phyloP scores from a whole-genome alignment of 139 green algal genomes.

The Volvox reticuliferus region DNA sequence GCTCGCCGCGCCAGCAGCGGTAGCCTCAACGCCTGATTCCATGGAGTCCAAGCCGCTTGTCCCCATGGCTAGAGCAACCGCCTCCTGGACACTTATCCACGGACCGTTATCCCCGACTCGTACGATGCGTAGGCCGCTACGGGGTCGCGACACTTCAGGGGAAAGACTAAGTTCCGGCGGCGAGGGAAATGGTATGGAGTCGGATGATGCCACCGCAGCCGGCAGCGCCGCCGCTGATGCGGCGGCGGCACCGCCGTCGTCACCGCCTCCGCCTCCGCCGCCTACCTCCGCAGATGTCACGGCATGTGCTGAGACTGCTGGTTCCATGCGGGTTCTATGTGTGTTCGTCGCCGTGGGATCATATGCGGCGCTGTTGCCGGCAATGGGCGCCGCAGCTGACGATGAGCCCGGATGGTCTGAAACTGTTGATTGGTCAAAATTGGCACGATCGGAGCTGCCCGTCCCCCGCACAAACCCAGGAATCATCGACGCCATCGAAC shows the following conservation, averaged over 20 bases:
- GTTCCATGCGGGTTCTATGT: no score
- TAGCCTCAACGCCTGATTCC: not conserved
- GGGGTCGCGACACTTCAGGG: not conserved
- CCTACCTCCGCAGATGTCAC: not conserved
- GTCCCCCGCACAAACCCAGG: no score
- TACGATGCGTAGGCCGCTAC: slow-evolving; percentile 8
- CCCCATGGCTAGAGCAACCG: not conserved
- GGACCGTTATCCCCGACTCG: not conserved
- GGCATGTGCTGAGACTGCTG: no score
- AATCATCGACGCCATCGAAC: not conserved
- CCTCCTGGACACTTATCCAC: not conserved
- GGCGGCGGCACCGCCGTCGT: not conserved
- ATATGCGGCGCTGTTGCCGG: no score
- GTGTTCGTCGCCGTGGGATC: no score
- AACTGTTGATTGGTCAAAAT: no score
- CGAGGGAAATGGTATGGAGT: not conserved
- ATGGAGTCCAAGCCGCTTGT: not conserved
- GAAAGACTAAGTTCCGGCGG: not conserved
- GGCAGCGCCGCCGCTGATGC: not conserved
- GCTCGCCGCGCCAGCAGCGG: not conserved
- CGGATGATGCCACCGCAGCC: not conserved
- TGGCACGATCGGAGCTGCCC: no score
- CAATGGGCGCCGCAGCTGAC: no score
- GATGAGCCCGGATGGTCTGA: no score
- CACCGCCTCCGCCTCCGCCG: not conserved